phyloP scores from a whole-genome alignment of 202 grass and related monocot genomes.

The Thinopyrum obtusiflorum region DNA sequence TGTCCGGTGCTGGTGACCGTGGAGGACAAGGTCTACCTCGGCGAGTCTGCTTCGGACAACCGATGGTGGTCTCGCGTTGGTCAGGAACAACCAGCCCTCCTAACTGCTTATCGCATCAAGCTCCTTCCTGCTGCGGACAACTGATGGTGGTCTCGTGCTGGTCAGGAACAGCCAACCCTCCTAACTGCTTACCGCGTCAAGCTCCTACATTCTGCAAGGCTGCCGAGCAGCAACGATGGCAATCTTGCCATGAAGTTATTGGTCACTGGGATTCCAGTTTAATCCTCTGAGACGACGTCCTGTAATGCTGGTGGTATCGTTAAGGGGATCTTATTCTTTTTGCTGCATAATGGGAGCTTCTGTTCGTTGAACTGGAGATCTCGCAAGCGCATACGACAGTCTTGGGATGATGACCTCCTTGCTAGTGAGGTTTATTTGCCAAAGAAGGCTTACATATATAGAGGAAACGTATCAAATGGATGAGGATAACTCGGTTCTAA shows the following conservation, averaged over 20 bases:
- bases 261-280: not conserved
- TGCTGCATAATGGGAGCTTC: not conserved
- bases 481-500: no score
- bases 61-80: no score
- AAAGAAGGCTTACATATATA: not conserved
- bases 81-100: no score
- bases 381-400: not conserved
- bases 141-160: no score
- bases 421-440: no score
- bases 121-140: not conserved
- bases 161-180: no score
- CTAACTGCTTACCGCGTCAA: no score
- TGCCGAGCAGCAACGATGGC: no score
- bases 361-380: not conserved
- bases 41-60: no score
- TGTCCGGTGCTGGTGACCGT: not conserved
- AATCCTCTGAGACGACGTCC: not conserved
- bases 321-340: not conserved
- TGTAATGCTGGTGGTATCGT: no score
- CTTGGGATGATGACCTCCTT: no score
- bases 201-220: no score
- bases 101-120: not conserved
- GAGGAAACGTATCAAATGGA: not conserved
- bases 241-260: not conserved
- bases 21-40: not conserved